Evolutionary conservation across 2,329 filamentous ascomycete genomes (phyloP).

Genomic region (Sphaerulina musiva): DNA sequence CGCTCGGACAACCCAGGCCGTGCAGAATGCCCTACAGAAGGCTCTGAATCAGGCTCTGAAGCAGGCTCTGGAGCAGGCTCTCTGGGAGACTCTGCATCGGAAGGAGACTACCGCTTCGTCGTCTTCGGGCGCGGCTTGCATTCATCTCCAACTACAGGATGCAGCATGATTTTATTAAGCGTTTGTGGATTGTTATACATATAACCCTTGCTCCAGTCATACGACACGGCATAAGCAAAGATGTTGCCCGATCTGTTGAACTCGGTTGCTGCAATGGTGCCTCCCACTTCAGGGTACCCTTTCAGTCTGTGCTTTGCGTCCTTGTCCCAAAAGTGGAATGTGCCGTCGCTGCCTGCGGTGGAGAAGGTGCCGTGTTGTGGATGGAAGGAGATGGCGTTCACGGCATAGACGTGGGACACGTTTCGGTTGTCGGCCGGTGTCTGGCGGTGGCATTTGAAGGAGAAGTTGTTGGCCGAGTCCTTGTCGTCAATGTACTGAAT

Average conservation of each 20-base stretch:
- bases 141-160: constrained; percentile 44
- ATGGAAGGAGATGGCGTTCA: constrained; percentile 98
- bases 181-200: constrained; percentile 63
- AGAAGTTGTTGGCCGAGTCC: constrained; percentile 79
- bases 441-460: constrained; percentile 97
- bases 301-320: constrained; percentile 49
- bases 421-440: constrained; percentile 56
- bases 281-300: constrained; percentile 60
- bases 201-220: constrained; percentile 98
- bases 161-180: constrained; percentile 48
- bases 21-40: too few species aligned
- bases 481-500: constrained; percentile 99
- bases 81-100: too few species aligned
- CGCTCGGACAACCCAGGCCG: too few species aligned
- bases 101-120: constrained; percentile 40
- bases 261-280: constrained; percentile 82
- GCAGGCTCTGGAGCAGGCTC: too few species aligned
- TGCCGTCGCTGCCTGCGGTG: constrained; percentile 89
- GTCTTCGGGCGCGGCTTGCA: constrained; percentile 46
- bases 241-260: constrained; percentile 76
- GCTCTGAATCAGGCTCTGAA: too few species aligned
- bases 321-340: constrained; percentile 91
- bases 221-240: constrained; percentile 66
- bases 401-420: constrained; percentile 81
- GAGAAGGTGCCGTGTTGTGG: constrained; percentile 96